Evolutionary conservation across 495 filamentous ascomycete genomes (phyloP), one percentile per base, ranked within the genome.

Genomic region (Neurospora cerealis): DNA sequence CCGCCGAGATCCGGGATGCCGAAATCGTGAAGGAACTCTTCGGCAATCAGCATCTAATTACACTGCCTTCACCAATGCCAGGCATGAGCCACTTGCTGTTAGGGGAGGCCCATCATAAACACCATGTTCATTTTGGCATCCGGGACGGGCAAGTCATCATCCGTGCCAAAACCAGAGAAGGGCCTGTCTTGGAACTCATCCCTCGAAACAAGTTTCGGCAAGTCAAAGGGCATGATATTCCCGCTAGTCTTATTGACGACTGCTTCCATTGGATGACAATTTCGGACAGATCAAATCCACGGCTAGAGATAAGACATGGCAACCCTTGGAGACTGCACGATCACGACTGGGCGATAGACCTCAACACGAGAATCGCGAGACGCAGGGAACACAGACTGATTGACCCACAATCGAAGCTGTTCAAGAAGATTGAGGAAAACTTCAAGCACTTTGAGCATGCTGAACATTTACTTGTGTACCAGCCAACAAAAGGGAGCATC

Each of bases 191-290:
- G 48, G 71, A 36, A 9, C 48, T 37, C 5, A 38, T 62, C 10
- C 34, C 71, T 17, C 34, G 39, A 0, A 2, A 11, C 39, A 36
- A 32, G 37, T 69, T 69, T 9, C 48, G 13, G 34, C 21, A 69
- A 69, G 32, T 24, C 62, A 36, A 62, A 69, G 32, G 71, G 9
- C 11, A 36, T 5, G 72, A 73, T 5, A 38, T 73, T 40, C 72
- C 72, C 3, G 41, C 70, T 4, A 5, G 34, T 21, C 72, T 73
- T 9, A 17, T 73, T 4, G 13, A 71, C 3, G 41, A 40, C 69
- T 73, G 69, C 69, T 39, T 70, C 9, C 69, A 73, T 17, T 73
- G 72, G 72, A 41, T 73, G 24, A n/a, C 38, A 0, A 10, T 70
- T 32, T 70, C 72, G 32, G 69, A 70, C 38, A 66, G 1, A 34